Percentiles rank a stretch among this genome's conserved stretches.
phyloP scores from a whole-genome alignment of 1,284 basidiomycete genomes.

The Albatrellus sp. region DNA sequence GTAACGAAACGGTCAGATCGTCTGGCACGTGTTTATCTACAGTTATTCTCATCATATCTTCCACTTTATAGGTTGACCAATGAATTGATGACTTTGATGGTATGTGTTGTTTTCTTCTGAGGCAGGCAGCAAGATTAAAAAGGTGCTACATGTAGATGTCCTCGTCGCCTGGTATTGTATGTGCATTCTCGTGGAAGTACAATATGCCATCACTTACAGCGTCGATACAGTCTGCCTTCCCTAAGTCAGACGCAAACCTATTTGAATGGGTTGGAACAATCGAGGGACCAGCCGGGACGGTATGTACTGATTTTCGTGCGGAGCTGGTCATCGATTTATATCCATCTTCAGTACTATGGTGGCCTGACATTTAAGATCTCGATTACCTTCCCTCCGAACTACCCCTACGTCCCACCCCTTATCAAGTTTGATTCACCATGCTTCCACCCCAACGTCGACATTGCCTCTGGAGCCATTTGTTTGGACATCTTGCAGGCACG shows the following conservation, averaged over 20 bases:
- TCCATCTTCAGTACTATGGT: constrained; percentile 48
- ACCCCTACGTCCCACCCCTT: constrained; percentile 70
- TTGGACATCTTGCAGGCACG: constrained; percentile 70
- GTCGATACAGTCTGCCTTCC: constrained; percentile 65
- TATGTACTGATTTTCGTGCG: constrained; percentile 21
- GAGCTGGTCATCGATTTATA: no score
- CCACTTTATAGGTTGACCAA: constrained; percentile 43
- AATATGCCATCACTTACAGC: background rate
- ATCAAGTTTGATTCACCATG: constrained; percentile 78
- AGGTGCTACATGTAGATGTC: constrained; percentile 47
- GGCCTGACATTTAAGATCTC: constrained; percentile 70
- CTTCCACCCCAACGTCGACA: constrained; percentile 80
- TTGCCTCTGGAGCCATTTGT: constrained; percentile 69
- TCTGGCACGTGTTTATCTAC: constrained; percentile 1
- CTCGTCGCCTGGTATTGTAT: constrained; percentile 69
- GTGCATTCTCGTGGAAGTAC: constrained; percentile 14
- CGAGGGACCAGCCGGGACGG: constrained; percentile 66
- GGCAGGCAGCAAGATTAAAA: background rate
- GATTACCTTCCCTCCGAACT: constrained; percentile 72
- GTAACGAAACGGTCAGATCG: constrained; percentile 62
- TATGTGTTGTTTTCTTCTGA: constrained; percentile 20
- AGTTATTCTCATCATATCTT: background rate
- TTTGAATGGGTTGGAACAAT: constrained; percentile 80
- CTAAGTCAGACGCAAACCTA: constrained; percentile 69
- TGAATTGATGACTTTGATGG: constrained; percentile 80